Conservation (phyloP, 345 rosid genomes). For the Eucalyptus cloeziana region DNA sequence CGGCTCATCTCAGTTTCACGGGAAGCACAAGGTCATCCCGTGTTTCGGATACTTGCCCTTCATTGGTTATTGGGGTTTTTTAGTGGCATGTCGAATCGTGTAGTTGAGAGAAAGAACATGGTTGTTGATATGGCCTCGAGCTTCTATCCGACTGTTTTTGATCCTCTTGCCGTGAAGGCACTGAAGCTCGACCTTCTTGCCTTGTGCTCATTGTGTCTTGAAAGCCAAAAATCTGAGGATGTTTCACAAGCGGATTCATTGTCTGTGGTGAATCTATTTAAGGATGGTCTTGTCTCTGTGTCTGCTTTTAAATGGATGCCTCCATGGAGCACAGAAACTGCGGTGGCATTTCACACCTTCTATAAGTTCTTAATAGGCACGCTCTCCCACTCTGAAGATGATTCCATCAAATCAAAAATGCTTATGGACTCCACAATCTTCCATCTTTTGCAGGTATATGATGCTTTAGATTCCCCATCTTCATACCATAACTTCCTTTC, state of each 20-base stretch:
- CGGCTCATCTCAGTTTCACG: conserved; percentile 56
- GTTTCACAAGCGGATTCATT: conserved; percentile 8
- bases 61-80: conserved; percentile 81
- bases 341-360: conserved; percentile 71
- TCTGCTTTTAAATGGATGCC: conserved; percentile 92
- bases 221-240: conserved; percentile 11
- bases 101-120: conserved; percentile 30
- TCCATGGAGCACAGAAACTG: conserved; percentile 91
- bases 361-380: conserved; percentile 78
- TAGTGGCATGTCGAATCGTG: conserved; percentile 24
- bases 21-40: conserved; percentile 57
- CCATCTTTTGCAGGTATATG: conserved; percentile 52
- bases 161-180: conserved; percentile 82
- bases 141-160: conserved; percentile 76
- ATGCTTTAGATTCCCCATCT: not conserved
- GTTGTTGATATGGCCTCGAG: conserved; percentile 47
- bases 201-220: conserved; percentile 42
- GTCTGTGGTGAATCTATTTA: conserved; percentile 36
- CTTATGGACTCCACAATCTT: conserved; percentile 52
- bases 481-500: not conserved
- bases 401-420: conserved; percentile 40
- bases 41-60: conserved; percentile 69
- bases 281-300: conserved; percentile 63
- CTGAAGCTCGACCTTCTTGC: conserved; percentile 84
- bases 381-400: conserved; percentile 52